Base-by-base conservation (phyloP, 345 rosid species). In the Murraya paniculata region DNA sequence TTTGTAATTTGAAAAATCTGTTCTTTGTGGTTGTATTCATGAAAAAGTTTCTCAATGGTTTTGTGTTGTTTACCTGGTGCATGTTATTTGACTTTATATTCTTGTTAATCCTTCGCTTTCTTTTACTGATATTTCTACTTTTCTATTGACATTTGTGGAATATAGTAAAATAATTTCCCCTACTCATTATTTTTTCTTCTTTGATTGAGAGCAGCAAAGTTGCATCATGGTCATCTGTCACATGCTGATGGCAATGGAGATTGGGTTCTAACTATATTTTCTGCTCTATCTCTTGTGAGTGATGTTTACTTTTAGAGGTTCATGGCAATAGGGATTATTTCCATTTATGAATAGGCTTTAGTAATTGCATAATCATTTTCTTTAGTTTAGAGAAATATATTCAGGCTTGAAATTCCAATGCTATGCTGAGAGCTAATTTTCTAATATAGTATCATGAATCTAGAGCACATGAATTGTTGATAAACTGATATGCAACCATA, bases 221-320 rank as follows among this genome's bases (percentile, higher is more conserved):
- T 96, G 91, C 92, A 92, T 82, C 98, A 90, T 79, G 98, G 99
- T 71, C 87, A 92, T 85, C 86, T 94, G 77, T 58, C 90, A 50
- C 89, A 96, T 78, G 98, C 98, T 74, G 99, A 92, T 88, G 99
- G 99, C 74, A 96, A 96, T 18, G 97, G 93, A 16, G 98, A 96
- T 84, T 96, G 98, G 99, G 98, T 94, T 81, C 85, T 96, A 81
- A 96, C 99, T 19, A 91, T 94, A 79, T 92, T 89, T 82, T 85
- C 94, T 28, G 95, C 98, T 36, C 82, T 96, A 73, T 91, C 97
- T 76, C 98, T 91, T 82, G 99, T 94, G 85, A 91, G 98, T 87
- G 71, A 73, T 77, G 22, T 57, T 50, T 36, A 74, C 64, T 31
- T 50, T 75, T 65, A 18, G 62, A 62, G 14, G 13, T 31, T 75